These are phyloP conservation scores for Cytospora piceae DNA, from an alignment of 2,329 filamentous ascomycete species.

Conservation along the genomic window DNA sequence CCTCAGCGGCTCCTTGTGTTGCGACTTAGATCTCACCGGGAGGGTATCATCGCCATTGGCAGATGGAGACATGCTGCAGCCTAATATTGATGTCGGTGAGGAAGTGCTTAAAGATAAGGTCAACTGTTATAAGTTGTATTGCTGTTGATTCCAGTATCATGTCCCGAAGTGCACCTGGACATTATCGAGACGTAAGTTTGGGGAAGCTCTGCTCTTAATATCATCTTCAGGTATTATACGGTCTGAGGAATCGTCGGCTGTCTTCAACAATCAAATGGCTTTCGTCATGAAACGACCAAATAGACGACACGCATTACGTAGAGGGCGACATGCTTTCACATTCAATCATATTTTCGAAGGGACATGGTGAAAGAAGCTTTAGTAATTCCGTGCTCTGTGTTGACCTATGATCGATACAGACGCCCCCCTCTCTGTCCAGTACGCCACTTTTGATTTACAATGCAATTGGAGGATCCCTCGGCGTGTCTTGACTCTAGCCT, in stretches of 20 bases:
- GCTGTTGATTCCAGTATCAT: not conserved
- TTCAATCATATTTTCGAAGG: not conserved
- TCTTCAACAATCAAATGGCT: not conserved
- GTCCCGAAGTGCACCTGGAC: not conserved
- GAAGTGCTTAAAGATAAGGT: not conserved
- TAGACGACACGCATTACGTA: not conserved
- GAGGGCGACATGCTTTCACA: not conserved
- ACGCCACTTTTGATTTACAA: not conserved
- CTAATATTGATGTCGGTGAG: too few species aligned
- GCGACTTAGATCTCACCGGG: constrained; percentile 27
- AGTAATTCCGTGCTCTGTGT: constrained; percentile 15
- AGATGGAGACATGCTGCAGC: constrained; percentile 33
- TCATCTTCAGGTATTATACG: too few species aligned
- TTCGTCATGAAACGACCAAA: not conserved
- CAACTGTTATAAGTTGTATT: not conserved
- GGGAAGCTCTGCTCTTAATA: too few species aligned
- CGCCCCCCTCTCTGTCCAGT: not conserved
- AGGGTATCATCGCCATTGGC: constrained; percentile 32
- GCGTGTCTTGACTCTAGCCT: not conserved
- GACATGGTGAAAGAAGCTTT: constrained; percentile 12
- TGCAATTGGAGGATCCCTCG: not conserved
- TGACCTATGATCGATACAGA: not conserved
- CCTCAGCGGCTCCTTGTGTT: constrained; percentile 46
- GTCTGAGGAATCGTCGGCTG: not conserved
- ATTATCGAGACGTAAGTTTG: too few species aligned